Evolutionary conservation across 257 asterid species (phyloP), one percentile per base, ranked within the genome.

Genomic region (Oldenlandia corymbosa): DNA sequence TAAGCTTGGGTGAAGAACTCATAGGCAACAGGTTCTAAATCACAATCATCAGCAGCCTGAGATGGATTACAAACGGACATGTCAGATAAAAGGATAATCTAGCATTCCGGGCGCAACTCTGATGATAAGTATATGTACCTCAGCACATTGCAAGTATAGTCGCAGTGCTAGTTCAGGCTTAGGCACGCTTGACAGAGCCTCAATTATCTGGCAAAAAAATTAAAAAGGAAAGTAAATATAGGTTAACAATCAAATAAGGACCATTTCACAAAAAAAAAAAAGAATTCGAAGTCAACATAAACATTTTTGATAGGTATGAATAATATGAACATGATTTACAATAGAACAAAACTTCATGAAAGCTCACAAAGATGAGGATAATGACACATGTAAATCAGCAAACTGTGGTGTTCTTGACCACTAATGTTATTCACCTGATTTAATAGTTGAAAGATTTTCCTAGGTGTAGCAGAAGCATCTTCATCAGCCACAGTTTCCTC

Each of bases 1-100:
- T 93, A 93, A 56, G 97, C 99, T 79, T 93, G 96, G 42, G 99
- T 93, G 77, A 93, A 93, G 71, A 93, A 90, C 77, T 93, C 99
- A 65, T 93, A 93, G 65, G 99, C 99, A 31, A 93, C 95, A 65
- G 97, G 97, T 84, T 93, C 99, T 55, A 90, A 87, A 61, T 87
- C 95, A 73, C 86, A 85, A 78, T 90, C 95, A 72, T 90, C 86
- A 74, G 99, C 97, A 70, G 92, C 97, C 99, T 93, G 90, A 60
- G 72, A 78, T 62, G 59, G 73, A 68, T 64, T 74, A 48, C 41
- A 66, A 59, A 71, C 39, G 57, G 58, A 67, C 60, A 74, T 49
- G 45, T 75, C 50, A 68, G 55, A 58, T 73, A 49, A 75, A 61
- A 48, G 67, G 66, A 74, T 31, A 47, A 64, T 7, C 45, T 55